Evolutionary conservation across 2,329 filamentous ascomycete genomes (phyloP).

Genomic region (Xylariales sp.): DNA sequence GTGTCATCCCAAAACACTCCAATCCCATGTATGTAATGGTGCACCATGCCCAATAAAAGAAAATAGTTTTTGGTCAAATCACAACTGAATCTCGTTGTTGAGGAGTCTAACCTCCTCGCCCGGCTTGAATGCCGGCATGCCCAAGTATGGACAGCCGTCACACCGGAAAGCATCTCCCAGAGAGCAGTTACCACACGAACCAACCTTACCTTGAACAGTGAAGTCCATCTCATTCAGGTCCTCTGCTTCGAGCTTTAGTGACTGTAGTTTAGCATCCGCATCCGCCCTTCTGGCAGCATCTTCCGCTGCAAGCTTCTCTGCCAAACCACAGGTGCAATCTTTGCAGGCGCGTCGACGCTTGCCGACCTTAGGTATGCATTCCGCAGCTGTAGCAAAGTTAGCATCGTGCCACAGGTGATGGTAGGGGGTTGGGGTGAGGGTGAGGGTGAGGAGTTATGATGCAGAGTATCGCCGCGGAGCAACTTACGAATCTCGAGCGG

Average conservation of each 20-base stretch:
- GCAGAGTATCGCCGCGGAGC: too few relatives aligned
- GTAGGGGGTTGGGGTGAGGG: too few relatives aligned
- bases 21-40: too few relatives aligned
- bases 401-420: too few relatives aligned
- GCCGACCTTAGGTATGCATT: constrained; percentile 81
- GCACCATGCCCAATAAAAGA: too few relatives aligned
- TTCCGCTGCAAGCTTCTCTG: constrained; percentile 80
- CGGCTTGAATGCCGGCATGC: constrained; percentile 87
- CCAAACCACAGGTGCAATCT: constrained; percentile 93
- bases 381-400: constrained; percentile 53
- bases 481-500: constrained; percentile 79
- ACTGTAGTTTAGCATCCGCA: constrained; percentile 59
- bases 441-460: too few relatives aligned
- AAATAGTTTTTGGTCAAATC: too few relatives aligned
- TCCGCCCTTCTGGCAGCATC: constrained; percentile 63
- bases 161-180: constrained; percentile 86
- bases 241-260: constrained; percentile 67
- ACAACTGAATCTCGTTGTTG: constrained; percentile 84
- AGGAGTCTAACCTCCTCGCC: constrained; percentile 88
- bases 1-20: too few relatives aligned
- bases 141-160: constrained; percentile 46
- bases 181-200: constrained; percentile 90
- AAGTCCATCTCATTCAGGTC: constrained; percentile 93
- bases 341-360: constrained; percentile 94
- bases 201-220: constrained; percentile 94